These are phyloP conservation scores for Pichia sp. DNA, from an alignment of 1,139 yeast genomes.

Conservation along the genomic window DNA sequence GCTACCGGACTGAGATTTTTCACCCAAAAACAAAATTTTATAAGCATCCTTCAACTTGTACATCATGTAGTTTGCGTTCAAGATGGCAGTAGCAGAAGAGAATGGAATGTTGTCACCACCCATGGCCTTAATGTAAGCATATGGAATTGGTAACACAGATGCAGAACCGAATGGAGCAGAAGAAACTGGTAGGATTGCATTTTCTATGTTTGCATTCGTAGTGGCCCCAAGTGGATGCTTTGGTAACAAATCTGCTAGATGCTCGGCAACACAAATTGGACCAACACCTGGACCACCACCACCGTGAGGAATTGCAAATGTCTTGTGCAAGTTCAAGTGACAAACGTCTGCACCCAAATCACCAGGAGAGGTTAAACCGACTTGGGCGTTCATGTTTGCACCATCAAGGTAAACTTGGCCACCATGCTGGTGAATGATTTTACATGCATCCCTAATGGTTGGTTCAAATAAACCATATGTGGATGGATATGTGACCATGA, in stretches of 20 bases:
- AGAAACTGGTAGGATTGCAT: slow-evolving; percentile 71
- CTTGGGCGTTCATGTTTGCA: slow-evolving; percentile 99
- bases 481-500: slow-evolving; percentile 96
- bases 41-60: slow-evolving; percentile 64
- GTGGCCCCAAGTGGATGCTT: slow-evolving; percentile 62
- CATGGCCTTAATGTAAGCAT: slow-evolving; percentile 90
- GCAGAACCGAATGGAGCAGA: slow-evolving; percentile 98
- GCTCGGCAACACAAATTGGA: slow-evolving; percentile 89
- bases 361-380: slow-evolving; percentile 95
- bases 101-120: slow-evolving; percentile 82
- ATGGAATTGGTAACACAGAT: slow-evolving; percentile 85
- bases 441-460: slow-evolving; percentile 78
- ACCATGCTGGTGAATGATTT: slow-evolving; percentile 75
- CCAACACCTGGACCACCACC: slow-evolving; percentile 99
- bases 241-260: slow-evolving; percentile 80
- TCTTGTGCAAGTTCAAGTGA: slow-evolving; percentile 92
- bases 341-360: slow-evolving; percentile 99
- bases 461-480: slow-evolving; percentile 97
- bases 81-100: slow-evolving; percentile 82
- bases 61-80: slow-evolving; percentile 96
- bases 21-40: slow-evolving; percentile 69
- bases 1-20: slow-evolving; percentile 34
- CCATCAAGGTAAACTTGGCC: slow-evolving; percentile 98
- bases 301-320: slow-evolving; percentile 97
- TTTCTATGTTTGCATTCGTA: slow-evolving; percentile 40